Percentiles rank a stretch among this genome's conserved stretches.
phyloP scores from a whole-genome alignment of 2,329 filamentous ascomycete genomes.

The Capronia americana region DNA sequence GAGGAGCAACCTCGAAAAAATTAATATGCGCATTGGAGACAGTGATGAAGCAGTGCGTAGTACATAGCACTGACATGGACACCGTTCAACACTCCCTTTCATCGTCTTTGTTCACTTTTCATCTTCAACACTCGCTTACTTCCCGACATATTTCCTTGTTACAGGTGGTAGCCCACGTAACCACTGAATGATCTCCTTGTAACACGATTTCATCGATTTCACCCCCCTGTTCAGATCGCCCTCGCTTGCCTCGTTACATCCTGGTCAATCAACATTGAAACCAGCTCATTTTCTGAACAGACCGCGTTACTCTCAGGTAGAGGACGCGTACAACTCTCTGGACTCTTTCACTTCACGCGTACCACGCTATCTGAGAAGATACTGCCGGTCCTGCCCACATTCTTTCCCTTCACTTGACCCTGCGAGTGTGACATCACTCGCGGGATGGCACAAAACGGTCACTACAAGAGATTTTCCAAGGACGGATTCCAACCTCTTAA shows the following conservation, averaged over 20 bases:
- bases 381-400: conserved; percentile 23
- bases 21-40: not conserved
- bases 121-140: conserved; percentile 17
- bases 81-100: not conserved
- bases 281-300: conserved; percentile 10
- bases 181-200: not conserved
- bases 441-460: conserved; percentile 31
- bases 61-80: conserved; percentile 3
- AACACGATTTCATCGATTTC: conserved; percentile 5
- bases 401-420: conserved; percentile 23
- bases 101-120: conserved; percentile 3
- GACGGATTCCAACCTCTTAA: conserved; percentile 54
- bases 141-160: conserved; percentile 4
- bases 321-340: conserved; percentile 6
- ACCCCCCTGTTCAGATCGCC: conserved; percentile 10
- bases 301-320: conserved; percentile 20
- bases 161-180: conserved; percentile 6
- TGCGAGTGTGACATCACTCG: conserved; percentile 28
- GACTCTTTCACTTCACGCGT: conserved; percentile 11
- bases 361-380: not conserved
- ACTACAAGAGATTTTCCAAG: conserved; percentile 50
- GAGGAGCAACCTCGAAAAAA: not conserved
- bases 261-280: conserved; percentile 8
- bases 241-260: conserved; percentile 12
- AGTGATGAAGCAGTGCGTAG: not conserved